phyloP scores from a whole-genome alignment of 2,329 filamentous ascomycete genomes.

The Drechmeria coniospora region DNA sequence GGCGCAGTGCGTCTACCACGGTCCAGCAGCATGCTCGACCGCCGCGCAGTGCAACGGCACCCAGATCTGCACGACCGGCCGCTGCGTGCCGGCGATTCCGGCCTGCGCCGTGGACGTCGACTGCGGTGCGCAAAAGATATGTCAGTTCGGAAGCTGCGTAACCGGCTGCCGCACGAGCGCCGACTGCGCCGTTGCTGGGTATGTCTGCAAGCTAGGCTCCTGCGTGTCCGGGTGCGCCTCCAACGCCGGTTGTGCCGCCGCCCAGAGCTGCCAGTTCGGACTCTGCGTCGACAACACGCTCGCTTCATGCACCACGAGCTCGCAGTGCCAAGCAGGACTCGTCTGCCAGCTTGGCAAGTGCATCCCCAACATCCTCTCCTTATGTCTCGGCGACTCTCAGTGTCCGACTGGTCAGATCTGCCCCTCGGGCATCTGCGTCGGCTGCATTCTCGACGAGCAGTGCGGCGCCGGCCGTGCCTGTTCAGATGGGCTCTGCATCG shows the following conservation, averaged over 20 bases:
- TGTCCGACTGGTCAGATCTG: slow-evolving; percentile 5
- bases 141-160: slow-evolving; percentile 4
- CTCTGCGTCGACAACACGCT: slow-evolving; percentile 1
- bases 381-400: not conserved
- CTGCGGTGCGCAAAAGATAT: slow-evolving; percentile 1
- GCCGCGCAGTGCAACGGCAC: not conserved
- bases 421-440: slow-evolving; percentile 3
- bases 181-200: slow-evolving; percentile 1
- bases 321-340: not conserved
- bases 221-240: slow-evolving; percentile 3
- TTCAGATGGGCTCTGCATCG: not conserved
- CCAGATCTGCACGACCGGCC: slow-evolving; percentile 1
- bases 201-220: slow-evolving; percentile 4
- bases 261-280: slow-evolving; percentile 5
- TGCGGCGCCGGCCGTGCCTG: slow-evolving; percentile 1
- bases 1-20: slow-evolving; percentile 2
- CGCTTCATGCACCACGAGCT: not conserved
- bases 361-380: slow-evolving; percentile 1
- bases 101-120: slow-evolving; percentile 1
- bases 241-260: slow-evolving; percentile 1
- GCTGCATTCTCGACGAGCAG: slow-evolving; percentile 2
- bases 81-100: slow-evolving; percentile 3
- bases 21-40: not conserved
- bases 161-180: not conserved
- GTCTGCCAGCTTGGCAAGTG: slow-evolving; percentile 2